A percentile compares a stretch with the other conserved stretches of the same genome.
Evolutionary conservation across 2,329 filamentous ascomycete species (phyloP).

Genomic region (Calonectria multiphialidica): DNA sequence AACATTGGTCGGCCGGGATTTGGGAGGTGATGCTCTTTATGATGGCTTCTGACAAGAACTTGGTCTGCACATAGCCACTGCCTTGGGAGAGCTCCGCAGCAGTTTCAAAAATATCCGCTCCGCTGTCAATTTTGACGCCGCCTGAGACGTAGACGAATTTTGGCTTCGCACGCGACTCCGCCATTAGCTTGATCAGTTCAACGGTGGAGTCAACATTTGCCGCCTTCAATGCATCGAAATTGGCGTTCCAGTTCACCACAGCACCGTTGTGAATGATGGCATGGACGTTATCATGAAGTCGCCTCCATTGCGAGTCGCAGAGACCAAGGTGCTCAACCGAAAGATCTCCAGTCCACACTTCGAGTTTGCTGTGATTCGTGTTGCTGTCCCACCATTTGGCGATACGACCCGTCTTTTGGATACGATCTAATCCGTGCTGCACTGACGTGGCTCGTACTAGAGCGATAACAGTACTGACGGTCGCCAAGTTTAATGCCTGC

Average conservation of each 20-base stretch:
- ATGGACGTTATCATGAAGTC: conserved; percentile 68
- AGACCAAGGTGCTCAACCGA: conserved; percentile 80
- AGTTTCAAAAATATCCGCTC: background rate
- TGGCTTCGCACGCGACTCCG: conserved; percentile 21
- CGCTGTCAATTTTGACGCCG: conserved; percentile 25
- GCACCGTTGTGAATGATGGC: too few relatives aligned
- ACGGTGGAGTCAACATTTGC: conserved; percentile 72
- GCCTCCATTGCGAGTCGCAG: conserved; percentile 71
- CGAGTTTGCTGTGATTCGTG: conserved; percentile 57
- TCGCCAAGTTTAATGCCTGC: background rate
- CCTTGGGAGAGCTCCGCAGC: background rate
- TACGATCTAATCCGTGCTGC: conserved; percentile 24
- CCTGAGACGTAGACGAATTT: conserved; percentile 42
- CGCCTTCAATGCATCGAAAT: conserved; percentile 77
- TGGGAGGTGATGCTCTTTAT: conserved; percentile 8
- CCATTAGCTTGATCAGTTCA: conserved; percentile 29
- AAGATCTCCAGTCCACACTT: conserved; percentile 78
- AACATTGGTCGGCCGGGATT: conserved; percentile 15
- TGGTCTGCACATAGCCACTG: conserved; percentile 28
- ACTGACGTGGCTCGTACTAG: conserved; percentile 23
- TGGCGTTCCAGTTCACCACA: conserved; percentile 77
- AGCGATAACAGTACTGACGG: conserved; percentile 47
- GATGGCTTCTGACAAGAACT: conserved; percentile 30
- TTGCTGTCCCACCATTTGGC: conserved; percentile 34
- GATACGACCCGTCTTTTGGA: conserved; percentile 17